Conservation (phyloP, 2,329 filamentous ascomycete genomes). For the Plenodomus biglobosus region DNA sequence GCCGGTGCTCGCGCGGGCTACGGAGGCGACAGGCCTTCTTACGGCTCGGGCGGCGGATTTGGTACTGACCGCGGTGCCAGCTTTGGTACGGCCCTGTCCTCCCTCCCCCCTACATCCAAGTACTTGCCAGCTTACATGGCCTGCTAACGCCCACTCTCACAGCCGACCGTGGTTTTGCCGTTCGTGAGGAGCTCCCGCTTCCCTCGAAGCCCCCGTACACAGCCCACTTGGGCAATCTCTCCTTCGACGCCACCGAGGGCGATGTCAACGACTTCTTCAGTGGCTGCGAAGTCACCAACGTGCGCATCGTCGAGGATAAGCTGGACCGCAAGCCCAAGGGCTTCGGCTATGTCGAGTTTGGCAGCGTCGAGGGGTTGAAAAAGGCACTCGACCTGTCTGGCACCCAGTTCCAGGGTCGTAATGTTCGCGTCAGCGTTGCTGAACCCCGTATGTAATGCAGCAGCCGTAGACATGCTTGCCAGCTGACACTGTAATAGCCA, state of each 20-base stretch:
- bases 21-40: slow-evolving; percentile 53
- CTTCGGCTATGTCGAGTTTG: slow-evolving; percentile 97
- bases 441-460: slow-evolving; percentile 79
- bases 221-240: slow-evolving; percentile 93
- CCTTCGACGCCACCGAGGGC: slow-evolving; percentile 85
- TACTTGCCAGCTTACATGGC: background rate
- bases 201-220: slow-evolving; percentile 93
- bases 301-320: slow-evolving; percentile 96
- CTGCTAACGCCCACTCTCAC: slow-evolving; percentile 10
- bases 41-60: slow-evolving; percentile 47
- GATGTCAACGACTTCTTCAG: slow-evolving; percentile 84
- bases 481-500: slow-evolving; percentile 60
- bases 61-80: slow-evolving; percentile 42
- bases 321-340: slow-evolving; percentile 93
- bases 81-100: slow-evolving; percentile 36
- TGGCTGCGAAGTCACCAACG: slow-evolving; percentile 81
- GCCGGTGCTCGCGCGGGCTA: slow-evolving; percentile 49
- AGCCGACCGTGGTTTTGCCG: slow-evolving; percentile 37
- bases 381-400: slow-evolving; percentile 84
- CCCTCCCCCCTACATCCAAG: background rate
- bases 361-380: slow-evolving; percentile 82
- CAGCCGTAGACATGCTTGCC: background rate
- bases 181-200: slow-evolving; percentile 77
- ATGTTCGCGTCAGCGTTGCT: slow-evolving; percentile 90
- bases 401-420: slow-evolving; percentile 79